Base-by-base conservation (phyloP, 78 protist genomes). In the Guillardia theta region DNA sequence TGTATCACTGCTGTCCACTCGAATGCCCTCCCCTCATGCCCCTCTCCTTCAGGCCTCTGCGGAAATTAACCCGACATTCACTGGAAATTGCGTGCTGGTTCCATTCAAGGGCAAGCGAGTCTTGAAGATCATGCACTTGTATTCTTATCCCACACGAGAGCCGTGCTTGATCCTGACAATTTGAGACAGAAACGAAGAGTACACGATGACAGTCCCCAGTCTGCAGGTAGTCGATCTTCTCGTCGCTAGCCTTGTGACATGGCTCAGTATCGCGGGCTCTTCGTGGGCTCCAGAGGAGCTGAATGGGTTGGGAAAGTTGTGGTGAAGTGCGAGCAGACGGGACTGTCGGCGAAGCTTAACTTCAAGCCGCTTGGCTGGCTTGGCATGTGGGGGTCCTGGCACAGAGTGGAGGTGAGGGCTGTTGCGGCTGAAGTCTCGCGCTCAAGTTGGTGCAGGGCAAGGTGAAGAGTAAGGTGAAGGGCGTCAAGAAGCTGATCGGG, bases 351-450 rank as follows among this genome's bases (percentile, higher is more conserved):
- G 33, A 70, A 70, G 41, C 41, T 70, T 24, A 1, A 18, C 33
- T 33, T 70, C 45, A 24, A 33, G 41, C 36, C 83, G 9, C 83
- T 70, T 12, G 83, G 83, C 41, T 22, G 9, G 83, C 41, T 70
- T 15, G 83, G 83, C 10, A 70, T 70, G 83, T 70, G 83, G 83
- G 83, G 83, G 46, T 36, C 4, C n/a, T 70, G 83, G 83, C 83
- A 70, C 83, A 70, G 41, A 24, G 41, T 70, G 27, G 83, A 70
- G 41, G 83, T 50, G 70, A n/a, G n/a, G n/a, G n/a, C n/a, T n/a
- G n/a, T n/a, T n/a, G n/a, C n/a, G n/a, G n/a, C n/a, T n/a, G n/a
- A n/a, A n/a, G n/a, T n/a, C n/a, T n/a, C n/a, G n/a, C n/a, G n/a
- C n/a, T n/a, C n/a, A n/a, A n/a, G n/a, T n/a, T n/a, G n/a, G n/a